These are phyloP conservation scores for Microascus cirrosus DNA, from an alignment of 2,329 filamentous ascomycete species.

Conservation along the genomic window DNA sequence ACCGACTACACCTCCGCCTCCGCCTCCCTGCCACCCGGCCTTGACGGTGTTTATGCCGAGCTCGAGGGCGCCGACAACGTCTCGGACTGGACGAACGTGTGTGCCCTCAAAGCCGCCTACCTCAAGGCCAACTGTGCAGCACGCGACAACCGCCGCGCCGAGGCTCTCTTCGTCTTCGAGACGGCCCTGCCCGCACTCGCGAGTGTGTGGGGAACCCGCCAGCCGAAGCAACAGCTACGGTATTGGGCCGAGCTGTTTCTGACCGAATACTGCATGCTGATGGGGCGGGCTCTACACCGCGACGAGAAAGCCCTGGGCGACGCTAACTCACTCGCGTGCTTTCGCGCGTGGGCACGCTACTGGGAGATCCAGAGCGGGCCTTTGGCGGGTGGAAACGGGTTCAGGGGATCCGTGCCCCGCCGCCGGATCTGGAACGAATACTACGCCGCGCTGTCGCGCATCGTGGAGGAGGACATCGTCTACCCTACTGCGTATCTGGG, in stretches of 20 bases:
- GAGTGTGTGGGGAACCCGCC: constrained; percentile 35
- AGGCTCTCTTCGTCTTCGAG: constrained; percentile 57
- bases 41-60: constrained; percentile 42
- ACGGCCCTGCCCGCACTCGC: constrained; percentile 54
- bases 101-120: constrained; percentile 67
- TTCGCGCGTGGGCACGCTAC: constrained; percentile 59
- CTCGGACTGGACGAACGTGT: constrained; percentile 72
- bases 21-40: constrained; percentile 49
- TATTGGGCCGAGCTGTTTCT: constrained; percentile 73
- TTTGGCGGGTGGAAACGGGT: constrained; percentile 43
- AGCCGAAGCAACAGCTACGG: constrained; percentile 52
- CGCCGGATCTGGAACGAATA: constrained; percentile 76
- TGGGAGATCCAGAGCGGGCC: constrained; percentile 44
- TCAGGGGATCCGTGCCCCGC: constrained; percentile 47
- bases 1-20: constrained; percentile 56
- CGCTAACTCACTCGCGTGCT: constrained; percentile 40
- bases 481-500: constrained; percentile 40
- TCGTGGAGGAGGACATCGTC: constrained; percentile 56
- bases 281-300: constrained; percentile 45
- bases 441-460: constrained; percentile 66
- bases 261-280: constrained; percentile 63
- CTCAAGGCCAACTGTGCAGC: constrained; percentile 57
- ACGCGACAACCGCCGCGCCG: constrained; percentile 33
- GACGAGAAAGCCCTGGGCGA: constrained; percentile 39
- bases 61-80: constrained; percentile 41